Evolutionary conservation across 1,284 basidiomycete genomes (phyloP).

Genomic region (Malassezia globosa): DNA sequence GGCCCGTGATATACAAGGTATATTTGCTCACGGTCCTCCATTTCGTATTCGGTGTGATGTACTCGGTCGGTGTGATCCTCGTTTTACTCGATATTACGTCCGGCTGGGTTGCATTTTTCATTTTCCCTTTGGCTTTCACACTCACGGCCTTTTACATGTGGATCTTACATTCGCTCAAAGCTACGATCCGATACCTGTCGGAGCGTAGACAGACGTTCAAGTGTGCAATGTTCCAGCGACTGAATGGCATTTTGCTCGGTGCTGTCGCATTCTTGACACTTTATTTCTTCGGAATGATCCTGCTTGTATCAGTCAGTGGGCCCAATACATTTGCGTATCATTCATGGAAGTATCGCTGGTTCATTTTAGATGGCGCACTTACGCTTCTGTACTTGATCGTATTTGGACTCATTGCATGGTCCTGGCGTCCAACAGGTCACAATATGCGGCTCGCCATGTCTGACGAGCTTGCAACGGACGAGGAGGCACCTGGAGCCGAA

Average conservation of each 20-base stretch:
- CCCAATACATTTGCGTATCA: conserved; percentile 78
- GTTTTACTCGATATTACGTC: conserved; percentile 63
- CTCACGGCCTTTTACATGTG: conserved; percentile 86
- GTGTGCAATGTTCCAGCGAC: conserved; percentile 50
- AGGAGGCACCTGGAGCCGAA: conserved; percentile 69
- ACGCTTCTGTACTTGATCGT: conserved; percentile 55
- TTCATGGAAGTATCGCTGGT: conserved; percentile 90
- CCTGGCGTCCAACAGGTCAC: conserved; percentile 85
- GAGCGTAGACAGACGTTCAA: conserved; percentile 43
- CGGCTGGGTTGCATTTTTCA: conserved; percentile 49
- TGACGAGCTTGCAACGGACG: conserved; percentile 56
- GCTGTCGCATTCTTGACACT: conserved; percentile 1
- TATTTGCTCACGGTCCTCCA: conserved; percentile 67
- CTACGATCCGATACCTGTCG: conserved; percentile 34
- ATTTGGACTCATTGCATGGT: conserved; percentile 70
- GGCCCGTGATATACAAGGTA: conserved; percentile 65
- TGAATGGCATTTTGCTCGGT: conserved; percentile 76
- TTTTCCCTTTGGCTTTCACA: conserved; percentile 85
- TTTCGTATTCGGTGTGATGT: conserved; percentile 80
- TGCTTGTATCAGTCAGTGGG: conserved; percentile 1
- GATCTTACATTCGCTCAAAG: conserved; percentile 51
- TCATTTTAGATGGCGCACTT: conserved; percentile 90
- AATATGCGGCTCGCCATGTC: conserved; percentile 59
- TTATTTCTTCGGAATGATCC: conserved; percentile 2
- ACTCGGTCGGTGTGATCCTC: conserved; percentile 41